phyloP scores from a whole-genome alignment of 495 filamentous ascomycete species.

The Penicillium antarcticum region DNA sequence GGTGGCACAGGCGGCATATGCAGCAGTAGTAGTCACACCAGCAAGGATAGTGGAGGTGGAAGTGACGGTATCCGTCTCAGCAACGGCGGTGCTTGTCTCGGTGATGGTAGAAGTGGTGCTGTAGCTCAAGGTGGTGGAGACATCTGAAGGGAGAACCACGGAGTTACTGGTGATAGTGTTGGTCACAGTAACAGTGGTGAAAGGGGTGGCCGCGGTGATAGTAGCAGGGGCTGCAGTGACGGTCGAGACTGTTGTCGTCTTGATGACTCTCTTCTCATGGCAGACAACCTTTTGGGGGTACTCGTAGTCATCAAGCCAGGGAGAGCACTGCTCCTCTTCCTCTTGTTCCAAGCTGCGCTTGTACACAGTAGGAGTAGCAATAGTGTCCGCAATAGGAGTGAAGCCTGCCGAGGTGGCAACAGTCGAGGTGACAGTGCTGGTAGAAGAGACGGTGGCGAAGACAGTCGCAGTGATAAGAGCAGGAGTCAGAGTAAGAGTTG shows the following conservation, averaged over 20 bases:
- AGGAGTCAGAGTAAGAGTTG: neutral
- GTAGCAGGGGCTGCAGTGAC: conserved; percentile 1
- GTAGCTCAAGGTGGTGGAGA: conserved; percentile 8
- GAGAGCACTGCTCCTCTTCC: neutral
- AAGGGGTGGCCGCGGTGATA: neutral
- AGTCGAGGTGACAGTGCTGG: neutral
- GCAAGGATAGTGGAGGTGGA: neutral
- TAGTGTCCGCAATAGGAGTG: conserved; percentile 2
- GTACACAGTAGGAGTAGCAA: neutral
- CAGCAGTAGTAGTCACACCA: neutral
- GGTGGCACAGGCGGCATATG: conserved; percentile 4
- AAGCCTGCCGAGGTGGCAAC: neutral
- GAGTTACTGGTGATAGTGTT: conserved; percentile 2
- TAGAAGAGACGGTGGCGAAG: neutral
- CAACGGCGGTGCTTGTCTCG: neutral
- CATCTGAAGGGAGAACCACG: neutral
- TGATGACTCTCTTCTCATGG: conserved; percentile 4
- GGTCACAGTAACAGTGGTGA: conserved; percentile 3
- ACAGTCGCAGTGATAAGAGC: neutral
- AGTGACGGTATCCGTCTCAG: neutral
- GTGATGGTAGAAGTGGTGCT: conserved; percentile 6
- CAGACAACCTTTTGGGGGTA: conserved; percentile 3
- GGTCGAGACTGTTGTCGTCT: neutral
- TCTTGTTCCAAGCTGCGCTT: neutral
- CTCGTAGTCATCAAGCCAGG: conserved; percentile 1